Conservation (phyloP, 257 asterid species). For the Dorcoceras hygrometricum region DNA sequence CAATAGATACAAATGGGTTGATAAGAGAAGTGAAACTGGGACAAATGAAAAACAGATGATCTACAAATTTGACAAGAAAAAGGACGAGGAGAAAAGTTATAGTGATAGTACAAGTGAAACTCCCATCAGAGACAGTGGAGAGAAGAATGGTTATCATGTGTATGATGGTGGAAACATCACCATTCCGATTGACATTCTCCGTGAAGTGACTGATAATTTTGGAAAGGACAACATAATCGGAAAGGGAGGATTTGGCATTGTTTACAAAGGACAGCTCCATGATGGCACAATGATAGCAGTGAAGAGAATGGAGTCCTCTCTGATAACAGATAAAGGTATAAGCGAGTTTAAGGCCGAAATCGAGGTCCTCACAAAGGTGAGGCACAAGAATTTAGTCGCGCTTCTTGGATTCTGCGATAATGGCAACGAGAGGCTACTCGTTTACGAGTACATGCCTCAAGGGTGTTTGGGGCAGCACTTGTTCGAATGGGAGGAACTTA, state of each 20-base stretch:
- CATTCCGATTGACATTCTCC: conserved; percentile 59
- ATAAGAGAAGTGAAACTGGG: conserved; percentile 14
- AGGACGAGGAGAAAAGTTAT: conserved; percentile 17
- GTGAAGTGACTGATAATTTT: conserved; percentile 66
- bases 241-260: conserved; percentile 81
- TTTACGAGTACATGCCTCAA: conserved; percentile 86
- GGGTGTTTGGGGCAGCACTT: conserved; percentile 72
- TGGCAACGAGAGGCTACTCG: conserved; percentile 69
- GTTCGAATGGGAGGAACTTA: conserved; percentile 36
- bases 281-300: conserved; percentile 79
- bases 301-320: conserved; percentile 70
- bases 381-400: conserved; percentile 72
- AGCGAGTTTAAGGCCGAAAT: conserved; percentile 81
- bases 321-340: conserved; percentile 46
- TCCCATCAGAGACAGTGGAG: conserved; percentile 18
- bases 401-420: conserved; percentile 77
- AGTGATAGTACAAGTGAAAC: conserved; percentile 7
- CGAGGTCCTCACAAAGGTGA: conserved; percentile 73
- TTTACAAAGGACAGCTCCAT: conserved; percentile 62
- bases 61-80: conserved; percentile 4
- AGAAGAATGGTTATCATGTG: conserved; percentile 34
- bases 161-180: conserved; percentile 43
- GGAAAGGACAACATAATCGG: conserved; percentile 55
- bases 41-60: not conserved
- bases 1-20: conserved; percentile 15